Percentiles rank a stretch among this genome's conserved stretches.
Conservation (phyloP, 345 rosid genomes). For the Populus alba region DNA sequence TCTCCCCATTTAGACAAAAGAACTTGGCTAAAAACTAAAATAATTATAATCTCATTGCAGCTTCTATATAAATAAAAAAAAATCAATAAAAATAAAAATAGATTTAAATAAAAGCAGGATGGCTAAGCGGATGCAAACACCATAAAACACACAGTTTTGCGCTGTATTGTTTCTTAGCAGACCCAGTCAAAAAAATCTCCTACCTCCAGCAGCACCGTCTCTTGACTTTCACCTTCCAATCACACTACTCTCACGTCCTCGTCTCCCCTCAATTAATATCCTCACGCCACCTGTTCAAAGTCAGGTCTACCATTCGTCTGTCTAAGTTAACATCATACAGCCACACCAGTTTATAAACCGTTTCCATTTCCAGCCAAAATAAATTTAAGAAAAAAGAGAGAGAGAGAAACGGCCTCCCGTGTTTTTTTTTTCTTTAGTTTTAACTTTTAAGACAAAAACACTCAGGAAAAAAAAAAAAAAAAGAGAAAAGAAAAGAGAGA, state of each 20-base stretch:
- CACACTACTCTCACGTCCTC: background rate
- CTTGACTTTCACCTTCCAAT: background rate
- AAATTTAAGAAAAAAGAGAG: no score
- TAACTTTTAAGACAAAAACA: background rate
- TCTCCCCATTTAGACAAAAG: background rate
- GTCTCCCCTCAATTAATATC: background rate
- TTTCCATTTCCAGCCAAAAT: background rate
- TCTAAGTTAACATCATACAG: background rate
- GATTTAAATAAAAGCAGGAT: no score
- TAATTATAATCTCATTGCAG: background rate
- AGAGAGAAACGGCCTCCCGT: background rate
- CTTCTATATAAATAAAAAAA: no score
- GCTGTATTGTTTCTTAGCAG: background rate
- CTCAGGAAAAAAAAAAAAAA: background rate
- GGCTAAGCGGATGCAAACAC: background rate
- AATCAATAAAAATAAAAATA: no score
- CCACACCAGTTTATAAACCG: background rate
- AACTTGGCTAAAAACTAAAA: background rate
- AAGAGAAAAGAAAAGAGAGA: background rate
- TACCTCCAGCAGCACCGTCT: background rate
- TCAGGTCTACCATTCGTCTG: background rate
- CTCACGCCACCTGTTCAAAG: background rate
- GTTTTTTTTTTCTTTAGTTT: background rate
- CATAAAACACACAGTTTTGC: background rate
- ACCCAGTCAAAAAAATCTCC: slow-evolving; percentile 7